phyloP scores from a whole-genome alignment of 225 moss, liverwort and hornwort genomes.

The Ulota crispa region DNA sequence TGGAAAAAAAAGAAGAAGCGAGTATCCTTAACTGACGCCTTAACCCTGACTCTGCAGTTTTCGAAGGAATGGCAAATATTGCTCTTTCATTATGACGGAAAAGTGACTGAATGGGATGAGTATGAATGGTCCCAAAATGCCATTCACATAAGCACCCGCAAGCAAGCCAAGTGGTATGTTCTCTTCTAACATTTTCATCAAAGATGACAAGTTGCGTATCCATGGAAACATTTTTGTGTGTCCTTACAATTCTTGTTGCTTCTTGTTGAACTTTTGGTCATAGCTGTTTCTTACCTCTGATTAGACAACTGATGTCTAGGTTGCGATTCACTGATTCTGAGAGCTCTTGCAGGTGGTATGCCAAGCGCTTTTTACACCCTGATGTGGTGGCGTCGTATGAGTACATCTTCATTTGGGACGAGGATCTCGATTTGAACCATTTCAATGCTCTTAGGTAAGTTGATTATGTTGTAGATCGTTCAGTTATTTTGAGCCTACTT shows the following conservation, averaged over 20 bases:
- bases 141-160: slow-evolving; percentile 81
- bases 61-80: slow-evolving; percentile 88
- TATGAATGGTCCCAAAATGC: slow-evolving; percentile 91
- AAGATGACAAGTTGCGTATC: neutral
- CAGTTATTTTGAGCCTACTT: slow-evolving; percentile 6
- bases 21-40: slow-evolving; percentile 1
- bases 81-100: slow-evolving; percentile 98
- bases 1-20: neutral
- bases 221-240: neutral
- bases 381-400: slow-evolving; percentile 90
- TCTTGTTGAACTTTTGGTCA: slow-evolving; percentile 7
- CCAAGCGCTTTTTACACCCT: slow-evolving; percentile 93
- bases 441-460: slow-evolving; percentile 74
- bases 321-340: slow-evolving; percentile 21
- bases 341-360: slow-evolving; percentile 82
- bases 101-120: slow-evolving; percentile 88
- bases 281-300: slow-evolving; percentile 12
- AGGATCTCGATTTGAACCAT: slow-evolving; percentile 93
- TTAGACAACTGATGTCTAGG: neutral
- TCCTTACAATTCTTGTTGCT: slow-evolving; percentile 8
- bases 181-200: slow-evolving; percentile 4
- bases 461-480: neutral
- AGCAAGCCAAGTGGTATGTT: slow-evolving; percentile 87
- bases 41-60: slow-evolving; percentile 61
- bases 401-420: slow-evolving; percentile 97